A percentile compares a stretch with the other conserved stretches of the same genome.
Evolutionary conservation across 768 basidiomycete genomes (phyloP).

Genomic region (Royoungia palumana): DNA sequence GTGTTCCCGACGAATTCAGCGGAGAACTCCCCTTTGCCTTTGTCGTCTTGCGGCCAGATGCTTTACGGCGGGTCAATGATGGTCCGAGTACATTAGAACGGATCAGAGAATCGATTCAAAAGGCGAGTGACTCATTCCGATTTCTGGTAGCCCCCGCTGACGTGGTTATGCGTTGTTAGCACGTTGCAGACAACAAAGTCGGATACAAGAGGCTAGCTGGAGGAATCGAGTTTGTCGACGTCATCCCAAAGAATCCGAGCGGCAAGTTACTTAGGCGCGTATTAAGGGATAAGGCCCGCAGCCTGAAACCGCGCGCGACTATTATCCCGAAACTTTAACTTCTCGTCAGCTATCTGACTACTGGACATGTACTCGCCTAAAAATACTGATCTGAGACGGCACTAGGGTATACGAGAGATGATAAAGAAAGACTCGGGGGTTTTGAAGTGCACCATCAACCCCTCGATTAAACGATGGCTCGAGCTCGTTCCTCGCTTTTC

Average conservation of each 20-base stretch:
- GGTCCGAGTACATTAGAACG: conserved; percentile 32
- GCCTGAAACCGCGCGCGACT: too few species aligned
- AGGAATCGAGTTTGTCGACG: conserved; percentile 60
- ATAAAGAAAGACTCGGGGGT: too few species aligned
- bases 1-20: conserved; percentile 67
- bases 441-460: too few species aligned
- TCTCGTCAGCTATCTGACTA: too few species aligned
- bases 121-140: conserved; percentile 39
- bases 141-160: not conserved
- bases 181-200: conserved; percentile 56
- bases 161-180: conserved; percentile 31
- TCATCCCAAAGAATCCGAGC: conserved; percentile 60
- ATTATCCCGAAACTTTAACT: too few species aligned
- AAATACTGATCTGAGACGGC: too few species aligned
- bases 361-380: too few species aligned
- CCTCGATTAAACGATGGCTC: conserved; percentile 97
- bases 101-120: conserved; percentile 43
- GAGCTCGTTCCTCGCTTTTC: conserved; percentile 92
- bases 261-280: too few species aligned
- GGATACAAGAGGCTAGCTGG: conserved; percentile 60
- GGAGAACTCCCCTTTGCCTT: conserved; percentile 77
- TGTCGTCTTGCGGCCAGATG: conserved; percentile 48
- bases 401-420: too few species aligned
- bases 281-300: too few species aligned
- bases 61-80: conserved; percentile 34